Conservation (phyloP, 768 basidiomycete genomes). For the Phylloporus rhodoxanthus region DNA sequence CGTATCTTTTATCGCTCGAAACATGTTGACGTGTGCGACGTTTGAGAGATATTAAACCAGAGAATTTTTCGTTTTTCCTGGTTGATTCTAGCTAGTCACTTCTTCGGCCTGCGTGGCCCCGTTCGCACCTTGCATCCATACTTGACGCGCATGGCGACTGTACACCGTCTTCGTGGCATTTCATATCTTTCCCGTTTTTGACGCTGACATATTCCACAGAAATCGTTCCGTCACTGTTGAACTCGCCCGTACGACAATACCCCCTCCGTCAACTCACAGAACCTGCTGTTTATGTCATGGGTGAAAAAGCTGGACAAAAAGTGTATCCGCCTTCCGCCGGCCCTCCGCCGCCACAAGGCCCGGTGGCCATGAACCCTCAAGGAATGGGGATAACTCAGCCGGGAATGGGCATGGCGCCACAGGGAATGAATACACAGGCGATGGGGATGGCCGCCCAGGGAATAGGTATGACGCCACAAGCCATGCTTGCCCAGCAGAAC, state of each 20-base stretch:
- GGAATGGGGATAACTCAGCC: conserved; percentile 22
- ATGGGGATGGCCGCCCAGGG: conserved; percentile 21
- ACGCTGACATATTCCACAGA: conserved; percentile 34
- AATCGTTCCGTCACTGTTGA: conserved; percentile 51
- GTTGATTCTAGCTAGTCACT: neutral
- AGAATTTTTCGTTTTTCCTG: neutral
- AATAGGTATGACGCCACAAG: conserved; percentile 40
- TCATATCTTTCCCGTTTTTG: conserved; percentile 9
- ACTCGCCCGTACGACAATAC: conserved; percentile 62
- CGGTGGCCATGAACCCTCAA: conserved; percentile 24
- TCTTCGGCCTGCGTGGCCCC: neutral
- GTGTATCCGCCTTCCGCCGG: conserved; percentile 35
- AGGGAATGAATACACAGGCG: conserved; percentile 22
- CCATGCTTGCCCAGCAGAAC: conserved; percentile 69
- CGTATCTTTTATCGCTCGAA: conserved; percentile 10
- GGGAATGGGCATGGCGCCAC: conserved; percentile 22
- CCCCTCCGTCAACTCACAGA: conserved; percentile 65
- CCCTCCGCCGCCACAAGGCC: conserved; percentile 28
- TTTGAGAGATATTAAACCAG: neutral
- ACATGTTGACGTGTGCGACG: neutral
- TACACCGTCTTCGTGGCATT: neutral
- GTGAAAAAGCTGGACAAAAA: conserved; percentile 71
- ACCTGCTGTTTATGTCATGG: conserved; percentile 61
- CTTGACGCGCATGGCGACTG: neutral
- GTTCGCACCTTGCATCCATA: neutral